Conservation (phyloP, 768 basidiomycete species). For the Thelephora ganbajun region DNA sequence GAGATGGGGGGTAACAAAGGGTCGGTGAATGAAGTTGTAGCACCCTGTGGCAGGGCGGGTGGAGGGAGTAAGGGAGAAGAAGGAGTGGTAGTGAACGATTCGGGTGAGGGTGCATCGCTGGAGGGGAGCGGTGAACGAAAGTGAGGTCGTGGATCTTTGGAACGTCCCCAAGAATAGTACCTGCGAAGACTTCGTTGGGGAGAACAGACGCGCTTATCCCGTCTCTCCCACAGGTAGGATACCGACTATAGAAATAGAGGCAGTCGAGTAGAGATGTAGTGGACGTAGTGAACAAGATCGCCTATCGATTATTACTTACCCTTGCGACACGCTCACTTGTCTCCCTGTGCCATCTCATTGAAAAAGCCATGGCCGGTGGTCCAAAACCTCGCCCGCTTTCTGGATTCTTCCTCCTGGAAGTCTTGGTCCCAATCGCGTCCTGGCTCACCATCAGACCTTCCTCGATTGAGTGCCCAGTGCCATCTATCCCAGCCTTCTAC, state of each 20-base stretch:
- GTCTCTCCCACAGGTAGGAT: too few species aligned
- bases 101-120: constrained; percentile 59
- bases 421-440: constrained; percentile 49
- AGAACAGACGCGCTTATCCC: too few species aligned
- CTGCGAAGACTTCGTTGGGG: too few species aligned
- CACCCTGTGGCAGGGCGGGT: constrained; percentile 12
- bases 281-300: too few species aligned
- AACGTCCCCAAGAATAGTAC: constrained; percentile 15
- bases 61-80: constrained; percentile 55
- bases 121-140: constrained; percentile 76
- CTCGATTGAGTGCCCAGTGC: constrained; percentile 55
- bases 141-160: constrained; percentile 32
- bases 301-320: too few species aligned
- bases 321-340: too few species aligned
- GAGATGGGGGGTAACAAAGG: constrained; percentile 29
- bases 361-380: neutral
- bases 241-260: too few species aligned
- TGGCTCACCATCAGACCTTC: constrained; percentile 67
- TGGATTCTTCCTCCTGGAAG: constrained; percentile 28
- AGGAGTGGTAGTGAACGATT: constrained; percentile 55
- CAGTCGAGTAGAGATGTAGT: too few species aligned
- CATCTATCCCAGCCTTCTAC: constrained; percentile 60
- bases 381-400: constrained; percentile 26
- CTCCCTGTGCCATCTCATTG: too few species aligned
- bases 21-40: constrained; percentile 22